A percentile compares a stretch with the other conserved stretches of the same genome.
Evolutionary conservation across 1,284 basidiomycete genomes (phyloP).

Genomic region (Sporisorium exsertum): DNA sequence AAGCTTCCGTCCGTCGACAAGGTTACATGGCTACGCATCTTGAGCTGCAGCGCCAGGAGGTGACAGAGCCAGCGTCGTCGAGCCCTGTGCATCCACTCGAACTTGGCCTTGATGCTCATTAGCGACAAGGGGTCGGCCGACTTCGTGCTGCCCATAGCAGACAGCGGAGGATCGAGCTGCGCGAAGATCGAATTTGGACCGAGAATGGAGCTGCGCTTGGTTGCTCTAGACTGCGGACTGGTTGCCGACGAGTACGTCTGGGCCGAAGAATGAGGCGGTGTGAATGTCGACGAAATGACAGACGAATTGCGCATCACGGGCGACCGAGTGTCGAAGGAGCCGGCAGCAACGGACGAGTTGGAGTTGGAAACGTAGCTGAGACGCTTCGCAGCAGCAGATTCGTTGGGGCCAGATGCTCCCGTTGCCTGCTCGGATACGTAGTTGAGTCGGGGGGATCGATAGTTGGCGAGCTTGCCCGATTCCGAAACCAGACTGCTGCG

Average conservation of each 20-base stretch:
- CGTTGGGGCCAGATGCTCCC: slow-evolving; percentile 44
- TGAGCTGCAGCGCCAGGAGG: slow-evolving; percentile 23
- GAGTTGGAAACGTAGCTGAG: slow-evolving; percentile 58
- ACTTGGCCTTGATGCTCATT: slow-evolving; percentile 52
- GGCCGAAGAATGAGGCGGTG: slow-evolving; percentile 27
- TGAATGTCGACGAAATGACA: slow-evolving; percentile 26
- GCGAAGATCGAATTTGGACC: slow-evolving; percentile 46
- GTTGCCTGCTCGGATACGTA: slow-evolving; percentile 38
- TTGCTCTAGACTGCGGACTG: slow-evolving; percentile 39
- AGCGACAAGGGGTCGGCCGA: slow-evolving; percentile 51
- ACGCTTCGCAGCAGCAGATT: slow-evolving; percentile 53
- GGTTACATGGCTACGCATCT: slow-evolving; percentile 19
- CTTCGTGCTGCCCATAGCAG: slow-evolving; percentile 2
- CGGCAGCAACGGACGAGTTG: slow-evolving; percentile 29
- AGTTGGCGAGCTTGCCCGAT: slow-evolving; percentile 17
- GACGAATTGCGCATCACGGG: slow-evolving; percentile 34
- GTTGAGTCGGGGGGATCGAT: slow-evolving; percentile 46
- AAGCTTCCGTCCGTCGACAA: slow-evolving; percentile 19
- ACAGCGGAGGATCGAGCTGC: slow-evolving; percentile 11
- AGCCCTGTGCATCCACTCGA: slow-evolving; percentile 60
- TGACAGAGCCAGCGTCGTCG: slow-evolving; percentile 57
- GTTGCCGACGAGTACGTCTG: slow-evolving; percentile 46
- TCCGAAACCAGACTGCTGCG: slow-evolving; percentile 47
- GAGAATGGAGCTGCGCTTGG: slow-evolving; percentile 42
- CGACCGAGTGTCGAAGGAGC: slow-evolving; percentile 25